phyloP scores from a whole-genome alignment of 805 yeast genomes.

The Spencermartinsiella europaea region DNA sequence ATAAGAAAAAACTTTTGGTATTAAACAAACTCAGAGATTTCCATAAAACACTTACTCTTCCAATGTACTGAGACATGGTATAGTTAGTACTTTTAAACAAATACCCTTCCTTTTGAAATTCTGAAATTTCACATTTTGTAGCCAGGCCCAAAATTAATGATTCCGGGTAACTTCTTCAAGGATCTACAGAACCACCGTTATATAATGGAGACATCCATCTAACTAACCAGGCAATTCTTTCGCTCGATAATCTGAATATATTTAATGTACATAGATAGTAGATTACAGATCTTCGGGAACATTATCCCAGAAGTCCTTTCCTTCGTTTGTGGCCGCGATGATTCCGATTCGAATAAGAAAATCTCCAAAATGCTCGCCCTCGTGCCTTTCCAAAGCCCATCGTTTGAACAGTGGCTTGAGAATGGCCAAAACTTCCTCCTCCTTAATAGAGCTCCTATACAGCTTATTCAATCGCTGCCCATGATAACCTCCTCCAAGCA shows the following conservation, averaged over 20 bases:
- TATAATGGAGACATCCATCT: too few species aligned
- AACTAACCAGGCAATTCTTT: too few species aligned
- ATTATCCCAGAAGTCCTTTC: slow-evolving; percentile 92
- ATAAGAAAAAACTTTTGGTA: slow-evolving; percentile 2
- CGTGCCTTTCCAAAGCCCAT: slow-evolving; percentile 88
- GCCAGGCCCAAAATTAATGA: too few species aligned
- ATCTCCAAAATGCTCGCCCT: slow-evolving; percentile 94
- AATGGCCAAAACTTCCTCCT: slow-evolving; percentile 74
- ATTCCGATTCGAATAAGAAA: slow-evolving; percentile 83
- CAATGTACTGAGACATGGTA: slow-evolving; percentile 38
- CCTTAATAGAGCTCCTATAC: slow-evolving; percentile 81
- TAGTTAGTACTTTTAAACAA: neutral
- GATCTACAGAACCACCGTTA: too few species aligned
- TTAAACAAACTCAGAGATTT: neutral
- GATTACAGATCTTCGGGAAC: slow-evolving; percentile 67
- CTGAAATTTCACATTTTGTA: too few species aligned
- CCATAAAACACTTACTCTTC: slow-evolving; percentile 27
- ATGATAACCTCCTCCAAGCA: slow-evolving; percentile 94
- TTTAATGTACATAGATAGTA: too few species aligned
- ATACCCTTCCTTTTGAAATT: too few species aligned
- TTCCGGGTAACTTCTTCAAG: too few species aligned
- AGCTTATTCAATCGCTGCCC: slow-evolving; percentile 91
- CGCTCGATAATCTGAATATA: too few species aligned
- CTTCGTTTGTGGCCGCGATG: slow-evolving; percentile 83
- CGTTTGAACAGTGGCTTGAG: slow-evolving; percentile 84